These are phyloP conservation scores for Hypholoma sublateritium DNA, from an alignment of 768 basidiomycete species.

Conservation along the genomic window DNA sequence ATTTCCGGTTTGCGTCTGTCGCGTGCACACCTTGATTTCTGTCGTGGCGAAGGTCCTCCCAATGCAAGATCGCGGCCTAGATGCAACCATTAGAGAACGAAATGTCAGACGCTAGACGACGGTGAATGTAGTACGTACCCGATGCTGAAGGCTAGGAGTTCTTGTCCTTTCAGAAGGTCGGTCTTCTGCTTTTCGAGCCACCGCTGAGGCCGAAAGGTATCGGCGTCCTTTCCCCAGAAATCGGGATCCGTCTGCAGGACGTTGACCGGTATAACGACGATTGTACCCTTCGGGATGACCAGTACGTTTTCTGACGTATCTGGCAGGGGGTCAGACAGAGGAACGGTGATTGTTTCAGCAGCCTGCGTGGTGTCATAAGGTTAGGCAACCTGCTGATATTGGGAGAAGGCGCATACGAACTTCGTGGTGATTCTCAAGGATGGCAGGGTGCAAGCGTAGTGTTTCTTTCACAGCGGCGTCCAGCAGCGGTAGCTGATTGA, in stretches of 20 bases:
- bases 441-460: conserved; percentile 59
- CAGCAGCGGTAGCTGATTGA: conserved; percentile 51
- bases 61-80: conserved; percentile 59
- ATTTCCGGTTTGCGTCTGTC: neutral
- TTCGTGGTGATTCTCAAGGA: conserved; percentile 68
- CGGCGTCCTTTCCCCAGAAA: conserved; percentile 62
- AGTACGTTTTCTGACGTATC: conserved; percentile 43
- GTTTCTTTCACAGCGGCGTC: conserved; percentile 64
- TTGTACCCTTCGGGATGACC: conserved; percentile 55
- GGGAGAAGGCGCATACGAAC: conserved; percentile 23
- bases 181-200: conserved; percentile 48
- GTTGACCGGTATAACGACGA: conserved; percentile 54
- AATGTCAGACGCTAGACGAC: conserved; percentile 12
- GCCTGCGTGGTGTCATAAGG: conserved; percentile 32
- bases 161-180: conserved; percentile 32
- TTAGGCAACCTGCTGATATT: neutral
- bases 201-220: conserved; percentile 57
- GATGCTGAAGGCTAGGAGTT: conserved; percentile 57
- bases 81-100: conserved; percentile 1
- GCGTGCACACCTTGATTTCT: conserved; percentile 55
- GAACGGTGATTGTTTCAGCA: conserved; percentile 49
- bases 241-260: conserved; percentile 53
- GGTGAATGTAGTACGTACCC: conserved; percentile 39
- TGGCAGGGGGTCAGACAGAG: conserved; percentile 51
- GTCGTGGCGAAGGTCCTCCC: conserved; percentile 57